Base-by-base conservation (phyloP, 2,329 filamentous ascomycete genomes). In the Botrytis paeoniae region DNA sequence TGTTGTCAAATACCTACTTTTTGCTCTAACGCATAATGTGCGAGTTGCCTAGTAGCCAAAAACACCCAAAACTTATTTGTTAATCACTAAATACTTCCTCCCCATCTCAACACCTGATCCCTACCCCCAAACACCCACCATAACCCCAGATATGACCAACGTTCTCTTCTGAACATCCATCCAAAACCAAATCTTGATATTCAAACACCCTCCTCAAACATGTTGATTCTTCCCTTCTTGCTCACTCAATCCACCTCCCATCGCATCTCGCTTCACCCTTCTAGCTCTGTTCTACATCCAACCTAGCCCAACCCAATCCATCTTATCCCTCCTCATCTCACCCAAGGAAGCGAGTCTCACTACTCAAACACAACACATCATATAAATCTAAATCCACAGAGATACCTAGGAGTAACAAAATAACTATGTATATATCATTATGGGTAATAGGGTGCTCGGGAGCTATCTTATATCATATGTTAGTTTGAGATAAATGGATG, bases 361-460 rank as follows among this genome's bases (percentile, higher is more conserved):
- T 51, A 51, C 22, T 25, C 10, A 14, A 25, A 51, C 9, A 25
- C 45, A 51, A 25, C 10, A 25, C 32, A 35, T 2, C 32, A 35
- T 43, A 14, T 43, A 43, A 18, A 39, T 51, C 45, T 51, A 51
- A 12, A 51, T 12, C 9, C 10, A 51, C 25, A 12, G 6, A 59
- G 43, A 45, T 7, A 22, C 2, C 43, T 9, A 45, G 2, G 22
- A 25, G 16, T 22, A 45, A 10, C 45, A 48, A 22, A 48, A 48
- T 25, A 25, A 48, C 20, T 35, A 35, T 35, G 4, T 35, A 35
- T 4, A 4, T 48, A 25, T 48, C 20, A 48, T 48, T 4, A 48
- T 10, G 3, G 0, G 4, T 6, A 48, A 22, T 9, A 48, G 3
- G 1, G 22, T 25, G 4, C 45, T 22, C 25, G 45, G 1, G 1